Percentiles rank a stretch among this genome's conserved stretches.
phyloP scores from a whole-genome alignment of 2,329 filamentous ascomycete genomes.

The Triangularia setosa region DNA sequence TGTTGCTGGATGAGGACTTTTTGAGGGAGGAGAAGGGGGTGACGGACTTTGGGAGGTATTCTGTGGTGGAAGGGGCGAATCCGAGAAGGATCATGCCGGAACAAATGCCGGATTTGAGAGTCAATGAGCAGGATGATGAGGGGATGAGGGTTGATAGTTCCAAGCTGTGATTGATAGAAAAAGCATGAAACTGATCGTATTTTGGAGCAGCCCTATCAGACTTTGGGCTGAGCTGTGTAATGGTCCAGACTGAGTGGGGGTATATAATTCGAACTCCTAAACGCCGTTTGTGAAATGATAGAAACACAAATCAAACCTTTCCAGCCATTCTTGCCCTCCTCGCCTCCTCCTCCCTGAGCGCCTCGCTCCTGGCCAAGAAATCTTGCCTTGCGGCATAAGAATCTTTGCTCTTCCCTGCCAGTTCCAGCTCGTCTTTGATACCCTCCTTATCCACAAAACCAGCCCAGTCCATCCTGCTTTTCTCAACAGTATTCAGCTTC shows the following conservation, averaged over 20 bases:
- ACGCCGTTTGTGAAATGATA: neutral
- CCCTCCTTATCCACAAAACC: slow-evolving; percentile 68
- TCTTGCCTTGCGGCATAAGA: slow-evolving; percentile 60
- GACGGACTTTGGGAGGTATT: slow-evolving; percentile 69
- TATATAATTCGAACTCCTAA: neutral
- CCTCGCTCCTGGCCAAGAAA: slow-evolving; percentile 63
- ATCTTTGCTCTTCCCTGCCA: slow-evolving; percentile 61
- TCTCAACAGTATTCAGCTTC: slow-evolving; percentile 68
- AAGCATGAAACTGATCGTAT: too few species aligned
- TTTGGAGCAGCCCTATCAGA: too few species aligned
- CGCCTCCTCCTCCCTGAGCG: slow-evolving; percentile 57
- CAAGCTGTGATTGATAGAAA: slow-evolving; percentile 27
- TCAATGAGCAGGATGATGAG: slow-evolving; percentile 77
- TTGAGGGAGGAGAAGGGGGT: slow-evolving; percentile 61
- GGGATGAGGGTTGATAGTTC: slow-evolving; percentile 67
- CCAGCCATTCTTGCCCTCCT: slow-evolving; percentile 45
- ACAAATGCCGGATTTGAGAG: slow-evolving; percentile 63
- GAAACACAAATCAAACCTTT: slow-evolving; percentile 8
- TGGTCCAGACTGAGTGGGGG: too few species aligned
- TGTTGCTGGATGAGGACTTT: slow-evolving; percentile 79
- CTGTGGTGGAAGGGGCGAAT: slow-evolving; percentile 56
- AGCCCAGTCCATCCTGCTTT: slow-evolving; percentile 70
- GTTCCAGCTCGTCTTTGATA: slow-evolving; percentile 63
- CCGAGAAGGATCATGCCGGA: slow-evolving; percentile 77
- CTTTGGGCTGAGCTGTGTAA: too few species aligned